phyloP scores from a whole-genome alignment of 192 early-diverging fungal genomes.

The Backusella psychrophila region DNA sequence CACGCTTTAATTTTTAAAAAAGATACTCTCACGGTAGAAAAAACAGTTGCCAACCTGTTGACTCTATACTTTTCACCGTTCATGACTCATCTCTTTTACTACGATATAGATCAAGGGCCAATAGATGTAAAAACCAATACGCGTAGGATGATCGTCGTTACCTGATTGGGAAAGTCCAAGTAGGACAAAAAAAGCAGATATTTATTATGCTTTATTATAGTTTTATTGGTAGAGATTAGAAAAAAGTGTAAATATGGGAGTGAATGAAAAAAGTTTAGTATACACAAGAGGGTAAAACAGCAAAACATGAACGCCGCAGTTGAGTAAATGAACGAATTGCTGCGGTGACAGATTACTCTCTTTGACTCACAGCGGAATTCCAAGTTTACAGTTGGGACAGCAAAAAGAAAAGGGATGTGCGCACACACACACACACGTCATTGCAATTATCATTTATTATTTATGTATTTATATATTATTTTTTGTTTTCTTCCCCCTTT shows the following conservation, averaged over 20 bases:
- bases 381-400: neutral
- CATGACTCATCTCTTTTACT: too few species aligned
- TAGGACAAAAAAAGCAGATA: neutral
- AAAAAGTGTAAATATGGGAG: neutral
- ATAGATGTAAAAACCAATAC: neutral
- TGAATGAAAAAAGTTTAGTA: neutral
- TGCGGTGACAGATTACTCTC: neutral
- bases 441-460: neutral
- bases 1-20: neutral
- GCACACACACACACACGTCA: neutral
- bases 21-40: too few species aligned
- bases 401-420: neutral
- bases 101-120: too few species aligned
- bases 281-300: neutral
- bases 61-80: too few species aligned
- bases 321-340: neutral
- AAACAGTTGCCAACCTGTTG: too few species aligned
- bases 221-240: neutral
- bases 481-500: neutral
- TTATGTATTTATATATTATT: neutral
- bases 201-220: too few species aligned
- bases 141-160: neutral
- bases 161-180: neutral
- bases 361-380: neutral
- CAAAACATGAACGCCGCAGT: neutral